Conservation (phyloP, 2,329 filamentous ascomycete genomes). For the Ilyonectria robusta region DNA sequence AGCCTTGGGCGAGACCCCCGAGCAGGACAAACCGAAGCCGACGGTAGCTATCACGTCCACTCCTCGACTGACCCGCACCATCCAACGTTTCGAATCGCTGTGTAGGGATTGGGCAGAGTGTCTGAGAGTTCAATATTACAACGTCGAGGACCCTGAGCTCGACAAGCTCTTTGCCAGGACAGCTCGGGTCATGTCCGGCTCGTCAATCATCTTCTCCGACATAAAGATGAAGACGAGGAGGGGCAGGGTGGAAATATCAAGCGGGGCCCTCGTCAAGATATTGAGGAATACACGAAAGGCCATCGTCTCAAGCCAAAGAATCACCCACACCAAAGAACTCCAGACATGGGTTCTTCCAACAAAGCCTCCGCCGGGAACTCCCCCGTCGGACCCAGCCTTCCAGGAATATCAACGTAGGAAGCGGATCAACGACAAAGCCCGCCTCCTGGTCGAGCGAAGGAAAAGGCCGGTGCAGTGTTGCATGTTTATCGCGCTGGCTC, state of each 20-base stretch:
- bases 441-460: conserved; percentile 24
- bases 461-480: conserved; percentile 38
- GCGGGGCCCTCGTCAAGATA: conserved; percentile 24
- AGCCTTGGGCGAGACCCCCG: conserved; percentile 35
- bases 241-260: conserved; percentile 22
- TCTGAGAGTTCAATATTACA: conserved; percentile 17
- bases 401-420: conserved; percentile 29
- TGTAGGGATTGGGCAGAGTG: conserved; percentile 27
- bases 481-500: conserved; percentile 33
- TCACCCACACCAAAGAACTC: conserved; percentile 33
- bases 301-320: conserved; percentile 31
- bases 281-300: conserved; percentile 31
- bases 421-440: conserved; percentile 31
- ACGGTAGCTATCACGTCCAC: conserved; percentile 21
- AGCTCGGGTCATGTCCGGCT: conserved; percentile 30
- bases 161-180: conserved; percentile 27
- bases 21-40: conserved; percentile 27
- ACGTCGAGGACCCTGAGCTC: conserved; percentile 25
- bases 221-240: conserved; percentile 32
- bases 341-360: conserved; percentile 27
- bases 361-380: conserved; percentile 13
- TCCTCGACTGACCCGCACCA: conserved; percentile 22
- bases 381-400: conserved; percentile 7
- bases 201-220: conserved; percentile 31
- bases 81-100: conserved; percentile 31